These are phyloP conservation scores for Globisporangium spinosum DNA, from an alignment of 352 stramenopile genomes.

Conservation along the genomic window DNA sequence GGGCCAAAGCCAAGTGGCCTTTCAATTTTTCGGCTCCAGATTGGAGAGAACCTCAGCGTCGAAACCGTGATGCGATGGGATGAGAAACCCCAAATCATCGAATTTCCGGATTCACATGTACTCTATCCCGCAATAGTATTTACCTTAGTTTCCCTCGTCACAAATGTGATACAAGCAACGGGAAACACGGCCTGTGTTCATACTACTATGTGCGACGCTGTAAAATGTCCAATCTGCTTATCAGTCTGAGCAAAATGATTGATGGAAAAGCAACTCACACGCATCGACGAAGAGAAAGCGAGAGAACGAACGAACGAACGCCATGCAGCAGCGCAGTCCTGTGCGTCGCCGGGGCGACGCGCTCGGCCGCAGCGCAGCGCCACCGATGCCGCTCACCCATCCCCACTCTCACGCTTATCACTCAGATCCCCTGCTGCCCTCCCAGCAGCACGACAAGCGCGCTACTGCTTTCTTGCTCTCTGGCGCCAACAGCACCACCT, in stretches of 20 bases:
- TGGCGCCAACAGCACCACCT: background rate
- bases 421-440: background rate
- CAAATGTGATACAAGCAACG: background rate
- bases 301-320: background rate
- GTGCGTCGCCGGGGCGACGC: background rate
- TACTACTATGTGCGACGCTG: background rate
- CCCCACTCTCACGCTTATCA: background rate
- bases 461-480: background rate
- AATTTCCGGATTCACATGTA: background rate
- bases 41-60: too few relatives aligned
- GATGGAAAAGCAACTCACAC: background rate
- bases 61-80: background rate
- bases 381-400: background rate
- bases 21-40: too few relatives aligned
- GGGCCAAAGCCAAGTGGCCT: too few relatives aligned
- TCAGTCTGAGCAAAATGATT: background rate
- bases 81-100: background rate
- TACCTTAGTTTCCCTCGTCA: too few relatives aligned
- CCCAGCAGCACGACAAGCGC: background rate
- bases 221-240: background rate
- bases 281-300: background rate
- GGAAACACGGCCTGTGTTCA: background rate
- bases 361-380: background rate
- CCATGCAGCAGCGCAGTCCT: background rate
- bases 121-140: background rate